phyloP scores from a whole-genome alignment of 129 eudicot genomes.

The Saussurea involucrata region DNA sequence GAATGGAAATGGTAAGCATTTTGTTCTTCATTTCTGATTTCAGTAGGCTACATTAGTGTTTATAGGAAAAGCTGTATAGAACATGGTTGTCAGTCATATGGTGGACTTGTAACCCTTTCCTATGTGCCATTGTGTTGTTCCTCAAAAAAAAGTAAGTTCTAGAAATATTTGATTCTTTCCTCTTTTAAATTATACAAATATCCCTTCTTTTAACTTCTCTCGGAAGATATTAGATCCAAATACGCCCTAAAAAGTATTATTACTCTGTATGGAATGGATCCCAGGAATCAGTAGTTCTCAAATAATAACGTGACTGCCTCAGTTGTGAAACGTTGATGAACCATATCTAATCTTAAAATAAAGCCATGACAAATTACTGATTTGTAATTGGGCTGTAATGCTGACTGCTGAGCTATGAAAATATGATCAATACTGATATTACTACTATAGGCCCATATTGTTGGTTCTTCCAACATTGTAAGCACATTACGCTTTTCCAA shows the following conservation, averaged over 20 bases:
- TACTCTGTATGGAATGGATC: neutral
- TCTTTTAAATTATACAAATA: neutral
- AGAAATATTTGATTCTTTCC: neutral
- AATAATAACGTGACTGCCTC: neutral
- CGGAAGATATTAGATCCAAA: constrained; percentile 11
- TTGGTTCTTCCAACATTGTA: neutral
- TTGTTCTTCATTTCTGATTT: constrained; percentile 7
- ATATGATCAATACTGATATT: neutral
- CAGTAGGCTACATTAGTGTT: constrained; percentile 11
- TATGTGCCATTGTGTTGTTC: constrained; percentile 3
- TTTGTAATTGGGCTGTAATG: neutral
- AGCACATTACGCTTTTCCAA: neutral
- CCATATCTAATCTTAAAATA: neutral
- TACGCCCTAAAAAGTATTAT: neutral
- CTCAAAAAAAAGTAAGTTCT: neutral
- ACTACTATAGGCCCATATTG: neutral
- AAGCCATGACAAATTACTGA: neutral
- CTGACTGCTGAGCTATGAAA: neutral
- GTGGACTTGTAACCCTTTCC: neutral
- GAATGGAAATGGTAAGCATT: constrained; percentile 95
- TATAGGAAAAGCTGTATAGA: constrained; percentile 2
- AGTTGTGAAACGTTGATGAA: neutral
- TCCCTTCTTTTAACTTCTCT: neutral
- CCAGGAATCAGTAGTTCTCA: neutral
- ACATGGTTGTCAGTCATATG: neutral